These are phyloP conservation scores for Diaporthe sp. DNA, from an alignment of 2,329 filamentous ascomycete species.

Conservation along the genomic window DNA sequence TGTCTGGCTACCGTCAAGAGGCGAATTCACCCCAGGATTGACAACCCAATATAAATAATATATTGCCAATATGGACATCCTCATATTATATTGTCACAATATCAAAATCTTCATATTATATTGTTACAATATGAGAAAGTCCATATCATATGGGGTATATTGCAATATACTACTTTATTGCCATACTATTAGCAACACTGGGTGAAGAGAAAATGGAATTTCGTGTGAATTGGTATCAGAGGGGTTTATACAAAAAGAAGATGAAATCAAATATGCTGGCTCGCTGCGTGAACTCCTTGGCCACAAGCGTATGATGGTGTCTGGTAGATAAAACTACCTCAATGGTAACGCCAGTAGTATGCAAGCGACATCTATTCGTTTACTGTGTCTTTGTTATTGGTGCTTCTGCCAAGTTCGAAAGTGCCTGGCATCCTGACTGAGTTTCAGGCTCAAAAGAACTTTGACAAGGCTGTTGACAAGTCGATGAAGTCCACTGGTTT, in stretches of 20 bases:
- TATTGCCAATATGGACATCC: too few species aligned
- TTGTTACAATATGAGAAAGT: too few species aligned
- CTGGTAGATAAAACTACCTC: slow-evolving; percentile 28
- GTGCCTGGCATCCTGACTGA: neutral
- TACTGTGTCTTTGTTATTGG: neutral
- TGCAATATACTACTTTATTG: too few species aligned
- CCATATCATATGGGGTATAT: too few species aligned
- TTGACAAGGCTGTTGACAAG: slow-evolving; percentile 77
- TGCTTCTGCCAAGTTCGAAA: neutral
- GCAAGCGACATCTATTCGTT: slow-evolving; percentile 27
- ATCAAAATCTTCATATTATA: too few species aligned
- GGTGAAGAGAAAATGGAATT: slow-evolving; percentile 1
- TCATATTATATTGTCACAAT: too few species aligned
- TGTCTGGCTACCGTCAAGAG: too few species aligned
- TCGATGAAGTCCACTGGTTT: slow-evolving; percentile 91
- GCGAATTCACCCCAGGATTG: too few species aligned
- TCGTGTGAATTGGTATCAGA: slow-evolving; percentile 22
- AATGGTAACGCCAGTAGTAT: slow-evolving; percentile 27
- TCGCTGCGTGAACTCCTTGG: slow-evolving; percentile 15
- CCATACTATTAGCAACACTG: too few species aligned
- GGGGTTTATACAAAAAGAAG: slow-evolving; percentile 17
- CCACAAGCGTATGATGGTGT: slow-evolving; percentile 22
- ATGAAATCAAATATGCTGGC: slow-evolving; percentile 20
- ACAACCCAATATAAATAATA: too few species aligned
- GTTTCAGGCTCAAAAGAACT: slow-evolving; percentile 61